Evolutionary conservation across 2,329 filamentous ascomycete genomes (phyloP).

Genomic region (Colletotrichum viniferum): DNA sequence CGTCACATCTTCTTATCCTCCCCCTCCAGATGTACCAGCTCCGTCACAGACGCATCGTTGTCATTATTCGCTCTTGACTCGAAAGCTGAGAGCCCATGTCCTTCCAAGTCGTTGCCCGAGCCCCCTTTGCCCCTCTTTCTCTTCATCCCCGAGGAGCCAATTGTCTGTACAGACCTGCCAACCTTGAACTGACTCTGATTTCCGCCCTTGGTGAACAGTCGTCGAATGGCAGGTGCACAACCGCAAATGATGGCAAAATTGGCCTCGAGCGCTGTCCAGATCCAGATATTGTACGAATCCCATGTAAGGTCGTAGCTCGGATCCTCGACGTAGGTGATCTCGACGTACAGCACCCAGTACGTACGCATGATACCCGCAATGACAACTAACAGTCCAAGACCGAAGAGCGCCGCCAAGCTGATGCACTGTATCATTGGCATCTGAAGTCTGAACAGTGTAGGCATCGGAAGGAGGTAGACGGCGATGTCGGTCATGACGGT

Average conservation of each 20-base stretch:
- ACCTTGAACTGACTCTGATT: background rate
- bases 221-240: slow-evolving; percentile 23
- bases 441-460: slow-evolving; percentile 34
- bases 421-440: slow-evolving; percentile 37
- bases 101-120: background rate
- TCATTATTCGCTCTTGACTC: background rate
- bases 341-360: slow-evolving; percentile 39
- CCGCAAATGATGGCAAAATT: slow-evolving; percentile 46
- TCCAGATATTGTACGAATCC: slow-evolving; percentile 44
- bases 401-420: slow-evolving; percentile 39
- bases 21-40: background rate
- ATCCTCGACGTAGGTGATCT: slow-evolving; percentile 25
- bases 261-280: slow-evolving; percentile 46
- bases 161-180: background rate
- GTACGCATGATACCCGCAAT: slow-evolving; percentile 38
- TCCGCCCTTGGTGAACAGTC: background rate
- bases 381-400: slow-evolving; percentile 40
- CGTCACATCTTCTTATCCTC: background rate
- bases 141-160: background rate
- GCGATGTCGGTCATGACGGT: slow-evolving; percentile 37
- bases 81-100: background rate
- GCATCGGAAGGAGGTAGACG: slow-evolving; percentile 41
- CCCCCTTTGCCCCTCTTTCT: background rate
- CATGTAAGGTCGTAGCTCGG: slow-evolving; percentile 44
- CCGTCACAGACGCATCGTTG: background rate